Percentiles rank a stretch among this genome's conserved stretches.
These are phyloP conservation scores for Clavulina sp. DNA, from an alignment of 768 basidiomycete species.

Conservation along the genomic window DNA sequence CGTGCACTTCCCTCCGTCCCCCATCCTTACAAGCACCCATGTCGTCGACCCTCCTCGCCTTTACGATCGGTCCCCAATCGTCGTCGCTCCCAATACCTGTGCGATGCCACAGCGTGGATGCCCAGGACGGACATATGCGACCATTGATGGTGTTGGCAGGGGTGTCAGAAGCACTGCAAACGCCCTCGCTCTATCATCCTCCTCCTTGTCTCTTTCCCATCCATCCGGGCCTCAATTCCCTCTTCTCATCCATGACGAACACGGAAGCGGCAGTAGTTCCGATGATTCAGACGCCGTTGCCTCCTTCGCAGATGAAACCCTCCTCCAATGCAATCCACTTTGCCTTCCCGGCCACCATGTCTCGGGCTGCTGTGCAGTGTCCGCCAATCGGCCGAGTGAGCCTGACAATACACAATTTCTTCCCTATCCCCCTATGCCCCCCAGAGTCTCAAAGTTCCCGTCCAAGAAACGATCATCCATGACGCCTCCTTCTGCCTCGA, in stretches of 20 bases:
- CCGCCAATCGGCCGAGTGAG: too few relatives aligned
- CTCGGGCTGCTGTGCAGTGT: too few relatives aligned
- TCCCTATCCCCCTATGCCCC: too few relatives aligned
- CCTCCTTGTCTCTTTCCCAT: neutral
- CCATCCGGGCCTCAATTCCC: neutral
- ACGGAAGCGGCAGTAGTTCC: neutral
- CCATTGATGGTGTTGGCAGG: neutral
- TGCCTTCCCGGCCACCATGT: neutral
- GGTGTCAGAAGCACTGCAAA: neutral
- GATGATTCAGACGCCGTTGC: neutral
- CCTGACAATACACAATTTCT: too few relatives aligned
- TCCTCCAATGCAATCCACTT: neutral
- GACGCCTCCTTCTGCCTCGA: too few relatives aligned
- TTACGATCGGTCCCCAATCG: slow-evolving; percentile 1
- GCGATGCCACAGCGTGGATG: slow-evolving; percentile 2
- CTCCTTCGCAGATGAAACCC: neutral
- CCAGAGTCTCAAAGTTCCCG: too few relatives aligned
- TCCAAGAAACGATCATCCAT: too few relatives aligned
- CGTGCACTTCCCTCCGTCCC: slow-evolving; percentile 3
- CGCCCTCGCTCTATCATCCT: neutral
- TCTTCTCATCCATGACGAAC: neutral
- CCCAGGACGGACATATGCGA: neutral
- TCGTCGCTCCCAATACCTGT: slow-evolving; percentile 1
- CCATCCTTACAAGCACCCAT: slow-evolving; percentile 4
- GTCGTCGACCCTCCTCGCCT: slow-evolving; percentile 4